Evolutionary conservation across 2,329 filamentous ascomycete species (phyloP).

Genomic region (Neonectria sp.): DNA sequence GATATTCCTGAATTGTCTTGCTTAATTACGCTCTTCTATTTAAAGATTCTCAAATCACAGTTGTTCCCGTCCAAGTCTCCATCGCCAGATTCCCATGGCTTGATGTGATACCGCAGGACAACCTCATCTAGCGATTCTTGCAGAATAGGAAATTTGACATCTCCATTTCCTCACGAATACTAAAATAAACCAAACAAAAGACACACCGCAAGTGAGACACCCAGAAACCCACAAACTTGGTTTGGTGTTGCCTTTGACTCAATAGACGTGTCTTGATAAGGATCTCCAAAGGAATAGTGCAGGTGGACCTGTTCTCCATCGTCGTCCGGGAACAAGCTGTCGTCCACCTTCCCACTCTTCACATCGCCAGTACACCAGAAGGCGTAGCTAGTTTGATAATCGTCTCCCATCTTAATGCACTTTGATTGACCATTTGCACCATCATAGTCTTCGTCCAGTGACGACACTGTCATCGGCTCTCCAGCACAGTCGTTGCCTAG

Average conservation of each 20-base stretch:
- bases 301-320: not conserved
- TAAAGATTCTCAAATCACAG: not conserved
- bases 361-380: constrained; percentile 31
- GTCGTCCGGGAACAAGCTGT: constrained; percentile 19
- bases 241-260: not conserved
- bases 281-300: constrained; percentile 11
- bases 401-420: constrained; percentile 28
- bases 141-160: not conserved
- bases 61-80: not conserved
- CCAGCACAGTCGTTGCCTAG: not conserved
- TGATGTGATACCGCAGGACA: not conserved
- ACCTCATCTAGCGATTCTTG: not conserved
- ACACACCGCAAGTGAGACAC: not conserved
- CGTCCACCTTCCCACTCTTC: not conserved
- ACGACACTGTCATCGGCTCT: constrained; percentile 9
- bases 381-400: constrained; percentile 25
- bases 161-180: not conserved
- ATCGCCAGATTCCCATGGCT: not conserved
- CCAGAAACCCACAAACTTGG: not conserved
- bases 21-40: not conserved
- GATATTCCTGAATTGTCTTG: no score
- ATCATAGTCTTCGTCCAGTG: constrained; percentile 15
- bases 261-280: not conserved
- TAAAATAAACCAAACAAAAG: not conserved
- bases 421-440: constrained; percentile 5